Evolutionary conservation across 2,329 filamentous ascomycete genomes (phyloP).

Genomic region (Metarhizium anisopliae): DNA sequence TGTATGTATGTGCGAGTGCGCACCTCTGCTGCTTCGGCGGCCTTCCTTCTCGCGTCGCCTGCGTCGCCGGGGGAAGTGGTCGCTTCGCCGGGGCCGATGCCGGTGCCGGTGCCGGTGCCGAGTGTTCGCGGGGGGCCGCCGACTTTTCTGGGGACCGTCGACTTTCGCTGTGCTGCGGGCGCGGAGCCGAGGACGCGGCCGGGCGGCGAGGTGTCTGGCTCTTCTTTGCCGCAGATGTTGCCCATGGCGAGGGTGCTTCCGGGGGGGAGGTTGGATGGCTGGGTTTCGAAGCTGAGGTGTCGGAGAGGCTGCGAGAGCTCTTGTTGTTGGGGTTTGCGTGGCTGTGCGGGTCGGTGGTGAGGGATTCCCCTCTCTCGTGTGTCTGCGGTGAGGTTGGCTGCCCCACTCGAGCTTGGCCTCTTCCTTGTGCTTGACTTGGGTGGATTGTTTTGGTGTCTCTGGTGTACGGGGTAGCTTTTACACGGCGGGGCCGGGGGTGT

Average conservation of each 20-base stretch:
- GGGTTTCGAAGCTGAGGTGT: background rate
- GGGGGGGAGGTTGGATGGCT: background rate
- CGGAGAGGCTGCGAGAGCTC: background rate
- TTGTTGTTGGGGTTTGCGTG: background rate
- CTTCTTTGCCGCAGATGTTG: slow-evolving; percentile 76
- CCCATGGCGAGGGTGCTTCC: slow-evolving; percentile 52
- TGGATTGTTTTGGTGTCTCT: too few species aligned
- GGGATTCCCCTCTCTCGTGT: background rate
- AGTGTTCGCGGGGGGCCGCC: slow-evolving; percentile 55
- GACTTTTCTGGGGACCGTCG: slow-evolving; percentile 41
- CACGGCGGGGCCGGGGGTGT: too few species aligned
- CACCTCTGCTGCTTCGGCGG: slow-evolving; percentile 80
- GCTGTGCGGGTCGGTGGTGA: background rate
- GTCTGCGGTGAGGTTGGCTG: background rate
- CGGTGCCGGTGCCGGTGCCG: slow-evolving; percentile 39
- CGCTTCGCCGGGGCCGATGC: slow-evolving; percentile 29
- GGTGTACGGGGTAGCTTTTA: too few species aligned
- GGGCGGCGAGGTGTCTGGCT: slow-evolving; percentile 54
- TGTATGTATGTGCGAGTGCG: slow-evolving; percentile 15
- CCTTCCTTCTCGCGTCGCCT: slow-evolving; percentile 56
- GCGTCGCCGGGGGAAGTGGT: slow-evolving; percentile 12
- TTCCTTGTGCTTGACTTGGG: too few species aligned
- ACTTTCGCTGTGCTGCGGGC: slow-evolving; percentile 34
- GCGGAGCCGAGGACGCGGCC: slow-evolving; percentile 61
- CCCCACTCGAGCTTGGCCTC: too few species aligned